phyloP scores from a whole-genome alignment of 805 yeast genomes.

The Ogataea polymorpha region DNA sequence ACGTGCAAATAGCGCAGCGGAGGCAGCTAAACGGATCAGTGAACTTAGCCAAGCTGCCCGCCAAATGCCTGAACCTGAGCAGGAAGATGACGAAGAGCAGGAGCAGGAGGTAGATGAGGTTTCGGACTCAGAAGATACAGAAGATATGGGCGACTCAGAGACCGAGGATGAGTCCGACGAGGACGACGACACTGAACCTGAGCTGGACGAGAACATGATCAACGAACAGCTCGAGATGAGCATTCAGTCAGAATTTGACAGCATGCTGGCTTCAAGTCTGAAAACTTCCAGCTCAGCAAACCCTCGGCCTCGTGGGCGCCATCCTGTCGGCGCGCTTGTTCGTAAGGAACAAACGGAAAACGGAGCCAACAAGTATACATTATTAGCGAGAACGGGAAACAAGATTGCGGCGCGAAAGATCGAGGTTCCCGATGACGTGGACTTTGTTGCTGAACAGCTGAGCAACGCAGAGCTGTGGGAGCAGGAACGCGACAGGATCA shows the following conservation, averaged over 20 bases:
- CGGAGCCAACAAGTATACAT: slow-evolving; percentile 37
- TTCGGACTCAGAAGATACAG: slow-evolving; percentile 1
- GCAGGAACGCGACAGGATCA: slow-evolving; percentile 54
- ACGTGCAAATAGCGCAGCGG: slow-evolving; percentile 18
- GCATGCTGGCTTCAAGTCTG: slow-evolving; percentile 50
- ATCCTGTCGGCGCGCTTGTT: not conserved
- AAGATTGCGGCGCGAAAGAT: slow-evolving; percentile 43
- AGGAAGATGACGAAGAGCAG: not conserved
- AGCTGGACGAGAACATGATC: slow-evolving; percentile 26
- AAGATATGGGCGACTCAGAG: slow-evolving; percentile 23
- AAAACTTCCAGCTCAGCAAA: not conserved
- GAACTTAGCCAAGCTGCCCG: not conserved
- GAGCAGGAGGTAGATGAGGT: slow-evolving; percentile 17
- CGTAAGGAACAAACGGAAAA: not conserved
- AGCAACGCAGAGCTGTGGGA: slow-evolving; percentile 49
- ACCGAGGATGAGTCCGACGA: slow-evolving; percentile 31
- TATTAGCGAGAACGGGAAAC: slow-evolving; percentile 54
- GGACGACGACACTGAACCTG: slow-evolving; percentile 21
- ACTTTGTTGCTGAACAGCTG: slow-evolving; percentile 50
- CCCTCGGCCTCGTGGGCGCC: not conserved
- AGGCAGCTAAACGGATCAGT: slow-evolving; percentile 1
- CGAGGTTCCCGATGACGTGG: slow-evolving; percentile 50
- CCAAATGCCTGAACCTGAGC: not conserved
- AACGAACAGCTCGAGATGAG: slow-evolving; percentile 29
- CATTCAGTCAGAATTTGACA: slow-evolving; percentile 55